Evolutionary conservation across 306 rosid species (phyloP), one percentile per base, ranked within the genome.

Genomic region (Cucumis melo): DNA sequence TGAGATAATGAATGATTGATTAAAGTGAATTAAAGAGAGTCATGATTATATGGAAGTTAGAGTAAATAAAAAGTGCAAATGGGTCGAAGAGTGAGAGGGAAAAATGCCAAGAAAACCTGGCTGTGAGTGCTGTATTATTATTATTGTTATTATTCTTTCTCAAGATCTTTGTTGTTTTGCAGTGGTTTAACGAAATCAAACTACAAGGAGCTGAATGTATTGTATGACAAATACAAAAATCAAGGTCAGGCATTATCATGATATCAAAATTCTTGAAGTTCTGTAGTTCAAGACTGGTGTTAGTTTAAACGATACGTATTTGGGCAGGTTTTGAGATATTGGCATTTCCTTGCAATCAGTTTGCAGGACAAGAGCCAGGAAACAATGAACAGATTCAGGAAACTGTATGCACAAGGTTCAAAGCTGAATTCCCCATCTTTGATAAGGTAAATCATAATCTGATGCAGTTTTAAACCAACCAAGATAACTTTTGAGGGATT

Each of bases 341-440:
- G 93, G 98, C 98, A 75, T 93, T 93, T 88, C 98, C 98, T 75
- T 93, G 98, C 93, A 93, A 93, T 82, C 98, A 93, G 83, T 91
- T 93, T 87, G 86, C 73, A 59, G 87, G 89, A 77, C 97, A 91
- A 86, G 98, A 93, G 81, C 97, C 98, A 0, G 98, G 96, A 83
- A 78, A 36, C 88, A 91, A 79, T 75, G 95, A 93, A 57, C 87
- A 88, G 82, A 93, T 93, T 83, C 90, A 89, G 83, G 84, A 93
- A 50, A 82, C 79, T 74, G 91, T 62, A 29, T 93, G 97, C 89
- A 89, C 97, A 27, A 88, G 80, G 87, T 93, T 91, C 77, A 88
- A 91, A 88, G 93, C 93, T 46, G 93, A 93, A 85, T 93, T 91
- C 66, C 96, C 97, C 63, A 57, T 93, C 73, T 93, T 93, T 79